Conservation (phyloP, 2,329 filamentous ascomycete genomes). For the Westerdykella ornata region DNA sequence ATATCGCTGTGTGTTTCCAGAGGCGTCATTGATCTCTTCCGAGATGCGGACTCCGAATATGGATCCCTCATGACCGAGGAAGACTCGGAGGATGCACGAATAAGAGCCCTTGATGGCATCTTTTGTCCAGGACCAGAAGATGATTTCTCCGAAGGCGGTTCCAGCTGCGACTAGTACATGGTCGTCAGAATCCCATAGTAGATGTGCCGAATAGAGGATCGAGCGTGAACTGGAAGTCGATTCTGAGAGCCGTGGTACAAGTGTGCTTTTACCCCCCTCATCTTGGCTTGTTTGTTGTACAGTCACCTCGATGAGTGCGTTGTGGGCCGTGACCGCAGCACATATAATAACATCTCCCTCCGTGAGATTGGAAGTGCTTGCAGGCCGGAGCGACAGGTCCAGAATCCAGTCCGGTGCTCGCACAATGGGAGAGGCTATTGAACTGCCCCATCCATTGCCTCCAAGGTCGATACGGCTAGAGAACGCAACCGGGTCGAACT, state of each 20-base stretch:
- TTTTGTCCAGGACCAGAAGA: constrained; percentile 73
- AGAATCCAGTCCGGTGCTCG: constrained; percentile 36
- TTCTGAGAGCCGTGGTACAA: constrained; percentile 37
- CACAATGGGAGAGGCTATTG: constrained; percentile 13
- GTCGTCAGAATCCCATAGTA: constrained; percentile 54
- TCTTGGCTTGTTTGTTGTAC: constrained; percentile 9
- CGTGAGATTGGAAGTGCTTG: background rate
- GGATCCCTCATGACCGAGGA: constrained; percentile 76
- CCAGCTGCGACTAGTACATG: constrained; percentile 73
- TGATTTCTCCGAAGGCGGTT: constrained; percentile 89
- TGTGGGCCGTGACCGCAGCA: constrained; percentile 70
- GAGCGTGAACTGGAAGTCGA: constrained; percentile 64
- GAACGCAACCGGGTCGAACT: constrained; percentile 8
- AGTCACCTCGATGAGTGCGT: constrained; percentile 59
- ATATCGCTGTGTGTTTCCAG: constrained; percentile 50
- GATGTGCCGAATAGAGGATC: constrained; percentile 78
- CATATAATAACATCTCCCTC: constrained; percentile 5
- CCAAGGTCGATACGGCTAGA: background rate
- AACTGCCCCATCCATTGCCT: constrained; percentile 6
- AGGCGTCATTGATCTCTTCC: constrained; percentile 13
- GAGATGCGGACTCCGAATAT: constrained; percentile 87
- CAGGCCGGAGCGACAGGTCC: constrained; percentile 20
- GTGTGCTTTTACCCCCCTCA: background rate
- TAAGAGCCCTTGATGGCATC: constrained; percentile 6
- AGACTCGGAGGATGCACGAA: constrained; percentile 48